Conservation (phyloP, 2,329 filamentous ascomycete genomes). For the Exophiala sp. region DNA sequence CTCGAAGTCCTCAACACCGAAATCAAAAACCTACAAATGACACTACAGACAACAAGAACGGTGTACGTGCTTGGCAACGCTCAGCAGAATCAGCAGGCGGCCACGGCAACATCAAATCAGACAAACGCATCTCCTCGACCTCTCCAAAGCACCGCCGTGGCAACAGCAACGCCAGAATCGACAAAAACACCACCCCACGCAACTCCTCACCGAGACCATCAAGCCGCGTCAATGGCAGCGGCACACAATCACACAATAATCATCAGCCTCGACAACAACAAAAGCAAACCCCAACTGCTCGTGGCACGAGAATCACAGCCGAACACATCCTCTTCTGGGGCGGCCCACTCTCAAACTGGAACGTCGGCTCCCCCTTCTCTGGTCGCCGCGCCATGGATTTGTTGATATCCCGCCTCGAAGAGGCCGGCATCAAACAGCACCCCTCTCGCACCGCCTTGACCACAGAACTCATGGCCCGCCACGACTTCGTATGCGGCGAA, state of each 20-base stretch:
- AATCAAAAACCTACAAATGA: not conserved
- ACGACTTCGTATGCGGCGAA: conserved; percentile 18
- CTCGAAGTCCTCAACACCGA: not conserved
- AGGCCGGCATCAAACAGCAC: not conserved
- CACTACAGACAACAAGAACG: not conserved
- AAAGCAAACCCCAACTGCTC: not conserved
- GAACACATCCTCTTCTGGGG: conserved; percentile 93
- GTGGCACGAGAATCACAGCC: conserved; percentile 35
- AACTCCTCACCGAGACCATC: not conserved
- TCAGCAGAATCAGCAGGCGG: not conserved
- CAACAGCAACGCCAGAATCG: not conserved
- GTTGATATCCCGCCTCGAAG: conserved; percentile 5
- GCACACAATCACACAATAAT: not conserved
- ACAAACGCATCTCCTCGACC: not conserved
- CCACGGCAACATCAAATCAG: not conserved
- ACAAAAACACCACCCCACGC: not conserved
- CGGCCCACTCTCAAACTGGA: conserved; percentile 77
- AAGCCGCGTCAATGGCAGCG: not conserved
- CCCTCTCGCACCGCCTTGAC: conserved; percentile 1
- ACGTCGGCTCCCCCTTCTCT: not conserved
- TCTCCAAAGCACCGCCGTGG: not conserved
- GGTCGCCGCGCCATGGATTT: conserved; percentile 5
- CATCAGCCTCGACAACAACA: not conserved
- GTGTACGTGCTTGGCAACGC: not conserved
- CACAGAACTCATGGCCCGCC: conserved; percentile 4